phyloP scores from a whole-genome alignment of 2,329 filamentous ascomycete species.

The Exophiala sideris region DNA sequence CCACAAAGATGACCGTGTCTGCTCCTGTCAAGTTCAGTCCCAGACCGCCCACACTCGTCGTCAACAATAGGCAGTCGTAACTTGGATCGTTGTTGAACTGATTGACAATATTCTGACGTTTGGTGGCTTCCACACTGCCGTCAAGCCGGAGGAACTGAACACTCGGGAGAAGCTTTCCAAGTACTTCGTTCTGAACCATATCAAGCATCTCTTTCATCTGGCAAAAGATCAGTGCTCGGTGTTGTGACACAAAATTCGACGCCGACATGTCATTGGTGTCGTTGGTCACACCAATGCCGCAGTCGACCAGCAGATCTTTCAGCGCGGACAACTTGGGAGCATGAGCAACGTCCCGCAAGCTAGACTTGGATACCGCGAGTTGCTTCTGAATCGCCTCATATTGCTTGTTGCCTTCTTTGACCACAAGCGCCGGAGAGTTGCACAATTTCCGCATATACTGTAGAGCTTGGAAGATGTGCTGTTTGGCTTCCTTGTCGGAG shows the following conservation, averaged over 20 bases:
- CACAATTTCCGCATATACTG: conserved; percentile 99
- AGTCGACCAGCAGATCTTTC: conserved; percentile 93
- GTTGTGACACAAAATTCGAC: conserved; percentile 80
- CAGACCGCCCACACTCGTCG: conserved; percentile 90
- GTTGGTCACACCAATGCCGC: conserved; percentile 76
- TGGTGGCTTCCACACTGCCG: conserved; percentile 85
- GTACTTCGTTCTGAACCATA: conserved; percentile 92
- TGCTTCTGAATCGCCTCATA: conserved; percentile 84
- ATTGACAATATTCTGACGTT: conserved; percentile 96
- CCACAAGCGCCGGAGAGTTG: conserved; percentile 93
- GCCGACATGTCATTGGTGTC: conserved; percentile 45
- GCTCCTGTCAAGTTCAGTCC: conserved; percentile 94
- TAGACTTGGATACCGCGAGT: conserved; percentile 73
- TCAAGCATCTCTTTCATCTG: conserved; percentile 99
- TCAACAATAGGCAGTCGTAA: conserved; percentile 89
- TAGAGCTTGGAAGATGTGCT: conserved; percentile 97
- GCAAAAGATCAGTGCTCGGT: conserved; percentile 94
- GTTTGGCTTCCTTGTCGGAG: conserved; percentile 88
- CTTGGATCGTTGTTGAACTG: conserved; percentile 97
- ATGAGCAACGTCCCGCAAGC: conserved; percentile 78
- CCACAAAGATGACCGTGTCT: conserved; percentile 98
- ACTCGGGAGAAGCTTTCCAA: conserved; percentile 84
- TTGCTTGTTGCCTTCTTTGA: conserved; percentile 88
- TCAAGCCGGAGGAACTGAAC: conserved; percentile 94
- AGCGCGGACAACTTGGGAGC: conserved; percentile 90